A percentile compares a stretch with the other conserved stretches of the same genome.
Conservation (phyloP, 2,329 filamentous ascomycete genomes). For the Fusarium sacchari region DNA sequence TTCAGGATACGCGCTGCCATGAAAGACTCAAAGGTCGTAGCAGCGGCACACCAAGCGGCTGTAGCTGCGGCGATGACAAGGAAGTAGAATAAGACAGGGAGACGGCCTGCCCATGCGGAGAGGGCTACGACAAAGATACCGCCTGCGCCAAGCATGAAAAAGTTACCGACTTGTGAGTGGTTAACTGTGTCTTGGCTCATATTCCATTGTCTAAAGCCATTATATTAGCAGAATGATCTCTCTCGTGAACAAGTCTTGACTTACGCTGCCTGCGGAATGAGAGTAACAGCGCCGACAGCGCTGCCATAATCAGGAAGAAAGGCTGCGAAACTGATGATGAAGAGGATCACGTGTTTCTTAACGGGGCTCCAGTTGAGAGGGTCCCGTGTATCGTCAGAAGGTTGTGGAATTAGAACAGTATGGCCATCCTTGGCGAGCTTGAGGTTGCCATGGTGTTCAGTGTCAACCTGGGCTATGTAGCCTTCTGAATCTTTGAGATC, state of each 20-base stretch:
- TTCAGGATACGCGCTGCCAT: neutral
- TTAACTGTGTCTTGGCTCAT: neutral
- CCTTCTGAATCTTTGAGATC: neutral
- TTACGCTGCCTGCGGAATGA: neutral
- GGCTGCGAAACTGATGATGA: neutral
- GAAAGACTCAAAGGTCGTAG: neutral
- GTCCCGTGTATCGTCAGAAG: rapidly evolving
- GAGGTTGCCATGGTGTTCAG: neutral
- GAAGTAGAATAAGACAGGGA: neutral
- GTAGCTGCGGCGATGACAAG: neutral
- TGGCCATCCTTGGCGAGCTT: neutral
- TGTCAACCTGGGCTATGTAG: neutral
- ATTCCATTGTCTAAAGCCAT: neutral
- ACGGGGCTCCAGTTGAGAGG: neutral
- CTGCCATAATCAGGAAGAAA: neutral
- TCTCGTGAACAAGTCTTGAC: rapidly evolving
- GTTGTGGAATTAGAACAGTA: neutral
- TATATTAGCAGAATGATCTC: rapidly evolving
- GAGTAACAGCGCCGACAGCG: neutral
- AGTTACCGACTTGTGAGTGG: neutral
- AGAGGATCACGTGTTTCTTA: neutral
- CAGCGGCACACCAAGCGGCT: neutral
- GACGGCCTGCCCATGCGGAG: neutral
- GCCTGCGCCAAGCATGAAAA: neutral
- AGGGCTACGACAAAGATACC: neutral